A percentile compares a stretch with the other conserved stretches of the same genome.
phyloP scores from a whole-genome alignment of 768 basidiomycete genomes.

The Pisolithus sp. region DNA sequence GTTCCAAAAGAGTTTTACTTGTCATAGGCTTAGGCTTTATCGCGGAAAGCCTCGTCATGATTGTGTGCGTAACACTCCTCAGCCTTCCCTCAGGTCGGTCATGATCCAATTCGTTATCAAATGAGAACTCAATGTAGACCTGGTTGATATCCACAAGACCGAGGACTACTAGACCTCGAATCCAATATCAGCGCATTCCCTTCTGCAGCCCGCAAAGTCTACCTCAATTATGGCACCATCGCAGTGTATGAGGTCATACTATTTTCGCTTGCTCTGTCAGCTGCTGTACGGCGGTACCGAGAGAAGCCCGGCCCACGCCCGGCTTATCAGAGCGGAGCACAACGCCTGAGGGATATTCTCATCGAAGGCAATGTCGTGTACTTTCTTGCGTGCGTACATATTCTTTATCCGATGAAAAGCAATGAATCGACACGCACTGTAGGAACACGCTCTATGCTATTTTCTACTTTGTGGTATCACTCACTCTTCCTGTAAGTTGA shows the following conservation, averaged over 20 bases:
- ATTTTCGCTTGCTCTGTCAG: not conserved
- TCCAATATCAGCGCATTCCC: not conserved
- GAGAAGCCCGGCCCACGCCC: not conserved
- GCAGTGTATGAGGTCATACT: not conserved
- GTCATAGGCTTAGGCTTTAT: not conserved
- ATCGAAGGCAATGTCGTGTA: not conserved
- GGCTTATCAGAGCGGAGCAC: not conserved
- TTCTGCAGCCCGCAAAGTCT: not conserved
- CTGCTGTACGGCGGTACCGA: not conserved
- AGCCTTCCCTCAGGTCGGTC: not conserved
- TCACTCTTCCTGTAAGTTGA: not conserved
- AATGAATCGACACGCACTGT: not conserved
- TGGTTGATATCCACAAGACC: not conserved
- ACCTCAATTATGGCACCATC: not conserved
- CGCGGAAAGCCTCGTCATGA: not conserved
- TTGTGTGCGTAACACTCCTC: not conserved
- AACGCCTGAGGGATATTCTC: not conserved
- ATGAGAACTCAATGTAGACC: not conserved
- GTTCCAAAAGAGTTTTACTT: not conserved
- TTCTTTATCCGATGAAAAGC: not conserved
- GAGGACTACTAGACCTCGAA: not conserved
- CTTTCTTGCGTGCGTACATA: not conserved
- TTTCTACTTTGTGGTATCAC: not conserved
- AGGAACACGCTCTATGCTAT: not conserved
- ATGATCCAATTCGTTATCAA: not conserved